Base-by-base conservation (phyloP, 805 yeast species). In the Pichia eremophila region DNA sequence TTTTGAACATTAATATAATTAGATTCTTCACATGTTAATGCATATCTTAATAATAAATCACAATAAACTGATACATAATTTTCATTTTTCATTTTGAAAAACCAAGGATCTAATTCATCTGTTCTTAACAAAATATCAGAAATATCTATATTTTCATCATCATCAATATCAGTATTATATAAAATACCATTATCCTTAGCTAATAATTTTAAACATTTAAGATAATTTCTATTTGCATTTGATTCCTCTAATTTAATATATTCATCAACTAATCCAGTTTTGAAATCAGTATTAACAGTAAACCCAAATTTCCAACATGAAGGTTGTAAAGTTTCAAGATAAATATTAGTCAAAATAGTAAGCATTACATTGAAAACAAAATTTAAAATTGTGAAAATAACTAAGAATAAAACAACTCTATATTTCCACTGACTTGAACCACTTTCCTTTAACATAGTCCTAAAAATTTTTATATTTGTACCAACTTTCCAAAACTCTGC, bases 391-490 rank as follows among this genome's bases (percentile, higher is more conserved):
- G 70, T 55, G 55, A 72, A 75, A 25, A 68, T 57, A 4, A 71
- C 57, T 35, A 75, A 63, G 14, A 76, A 71, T 38, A 67, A 41
- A 45, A 75, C 62, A 1, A 78, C 58, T 54, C 73, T 64, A 48
- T 64, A 66, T 61, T 78, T 67, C 55, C 75, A 66, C 7, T 73
- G 66, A 18, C 72, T 57, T 41, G 70, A 64, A 50, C 79, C 71
- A 9, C 62, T 53, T 31, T 59, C 61, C 44, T 57, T 54, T 10
- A 64, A 44, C 56, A 59, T 58, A 14, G 45, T 46, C 28, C 53
- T 54, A 32, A 65, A 55, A 8, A 49, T 48, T 44, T 48, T 49
- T 27, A 65, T 43, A 46, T 63, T 64, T 10, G 65, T 57, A 15
- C 61, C 63, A 8, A 63, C 61, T 46, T 50, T 61, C 69, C 69